Conservation (phyloP, 768 basidiomycete species). For the Dentipellis fragilis region DNA sequence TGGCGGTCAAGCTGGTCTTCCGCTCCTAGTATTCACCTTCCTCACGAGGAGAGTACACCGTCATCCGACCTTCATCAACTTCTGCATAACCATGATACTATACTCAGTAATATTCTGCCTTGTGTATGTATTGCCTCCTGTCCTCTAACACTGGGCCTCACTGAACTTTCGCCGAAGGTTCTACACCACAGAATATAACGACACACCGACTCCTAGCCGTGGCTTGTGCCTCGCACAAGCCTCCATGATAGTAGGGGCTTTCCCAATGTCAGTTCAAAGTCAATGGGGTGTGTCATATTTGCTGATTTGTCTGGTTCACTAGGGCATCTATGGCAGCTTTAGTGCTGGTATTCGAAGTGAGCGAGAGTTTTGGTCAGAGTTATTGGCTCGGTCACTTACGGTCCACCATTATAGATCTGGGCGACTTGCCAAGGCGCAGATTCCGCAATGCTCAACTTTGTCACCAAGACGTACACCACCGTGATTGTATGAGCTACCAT, state of each 20-base stretch:
- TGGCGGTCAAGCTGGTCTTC: slow-evolving; percentile 45
- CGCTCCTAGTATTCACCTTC: slow-evolving; percentile 36
- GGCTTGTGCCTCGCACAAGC: slow-evolving; percentile 40
- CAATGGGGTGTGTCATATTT: no score
- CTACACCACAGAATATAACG: slow-evolving; percentile 21
- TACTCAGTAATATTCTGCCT: slow-evolving; percentile 43
- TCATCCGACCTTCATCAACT: slow-evolving; percentile 45
- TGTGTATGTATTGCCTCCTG: slow-evolving; percentile 28
- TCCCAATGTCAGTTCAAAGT: slow-evolving; percentile 36
- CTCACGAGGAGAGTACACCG: slow-evolving; percentile 32
- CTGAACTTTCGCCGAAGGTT: not conserved
- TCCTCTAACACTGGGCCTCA: not conserved
- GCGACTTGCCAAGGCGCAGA: slow-evolving; percentile 22
- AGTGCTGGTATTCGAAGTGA: slow-evolving; percentile 31
- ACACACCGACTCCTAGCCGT: slow-evolving; percentile 18
- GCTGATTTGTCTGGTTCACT: not conserved
- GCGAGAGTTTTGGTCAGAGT: not conserved
- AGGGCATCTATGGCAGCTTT: slow-evolving; percentile 35
- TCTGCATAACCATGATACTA: slow-evolving; percentile 46
- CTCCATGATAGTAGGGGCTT: slow-evolving; percentile 39
- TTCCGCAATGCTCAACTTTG: slow-evolving; percentile 14
- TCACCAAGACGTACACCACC: slow-evolving; percentile 16
- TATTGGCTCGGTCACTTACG: not conserved
- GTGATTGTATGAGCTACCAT: slow-evolving; percentile 14
- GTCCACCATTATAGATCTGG: slow-evolving; percentile 23